Base-by-base conservation (phyloP, 2,329 filamentous ascomycete genomes). In the Beauveria varroae region DNA sequence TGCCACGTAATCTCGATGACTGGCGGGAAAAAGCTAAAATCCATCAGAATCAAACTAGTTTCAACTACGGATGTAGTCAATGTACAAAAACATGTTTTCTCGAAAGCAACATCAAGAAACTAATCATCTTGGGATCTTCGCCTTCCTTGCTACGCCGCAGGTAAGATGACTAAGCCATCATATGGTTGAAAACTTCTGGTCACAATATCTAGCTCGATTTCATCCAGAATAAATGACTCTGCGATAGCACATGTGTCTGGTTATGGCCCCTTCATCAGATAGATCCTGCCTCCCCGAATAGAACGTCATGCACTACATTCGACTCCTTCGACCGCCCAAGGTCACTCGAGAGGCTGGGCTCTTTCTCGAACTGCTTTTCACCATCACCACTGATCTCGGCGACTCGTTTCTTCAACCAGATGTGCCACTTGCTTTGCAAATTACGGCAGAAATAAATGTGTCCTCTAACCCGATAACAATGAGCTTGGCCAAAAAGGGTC, bases 301-400 rank as follows among this genome's bases (percentile, higher is more conserved):
- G 37, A 2, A n/a, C 16, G 66, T 10, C 20, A 86, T 85, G 82
- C 81, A 85, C 65, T 86, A 85, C 73, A 78, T 85, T 62, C 78
- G 82, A 44, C 76, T 84, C 5, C 71, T 85, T 37, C 75, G 82
- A 16, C 74, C 78, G 2, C 79, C 78, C 2, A 74, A 73, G 65
- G 68, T 80, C 50, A 68, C 69, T 0, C 66, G 57, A 60, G 43
- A 65, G 14, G 57, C 67, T 62, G 62, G 65, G 51, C 65, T 72
- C 66, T 20, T 65, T 16, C 67, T 81, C 8, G 74, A 76, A 54
- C 67, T 85, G 3, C 73, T 82, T 1, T 71, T 86, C 63, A 79
- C 81, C 63, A 78, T 86, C 65, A 83, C 81, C 12, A 85, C 82
- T 14, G 82, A 86, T 63, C 74, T 85, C 1, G 81, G 82, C 37